Evolutionary conservation across 331 rosid species (phyloP), one percentile per base, ranked within the genome.

Genomic region (Acacia concinna): DNA sequence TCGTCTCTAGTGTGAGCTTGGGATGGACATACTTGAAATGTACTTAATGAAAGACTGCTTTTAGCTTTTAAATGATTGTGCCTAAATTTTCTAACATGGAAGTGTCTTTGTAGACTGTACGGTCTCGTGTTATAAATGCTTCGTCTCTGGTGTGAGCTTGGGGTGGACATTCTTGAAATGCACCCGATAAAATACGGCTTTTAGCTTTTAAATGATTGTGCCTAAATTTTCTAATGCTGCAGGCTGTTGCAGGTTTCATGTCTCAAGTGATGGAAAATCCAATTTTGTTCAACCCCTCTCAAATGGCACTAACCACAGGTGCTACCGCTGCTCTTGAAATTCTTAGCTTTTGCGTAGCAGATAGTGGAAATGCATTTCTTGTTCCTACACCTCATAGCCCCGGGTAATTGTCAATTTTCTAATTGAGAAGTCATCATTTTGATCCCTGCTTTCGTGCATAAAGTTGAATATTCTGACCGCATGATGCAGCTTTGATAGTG

Each of bases 171-270:
- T 49, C 62, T 69, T 14, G 23, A 70, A 59, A 40, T 25, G 5
- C n/a, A 82, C 62, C 70, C 77, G 0, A 14, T 11, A 37, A 52
- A 52, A 52, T 30, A 13, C 31, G 54, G 2, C 47, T 20, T 13
- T 76, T 60, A 25, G 17, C 21, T 28, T 32, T 34, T 7, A 31
- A 57, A 32, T 75, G 76, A 75, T 46, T 25, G 81, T 43, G 46
- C 76, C 18, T 73, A 59, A 46, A 66, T 78, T 84, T 25, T 71
- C 68, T 72, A 56, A 74, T 57, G 78, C 68, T 79, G 79, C 85
- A 95, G 99, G 99, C 91, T 68, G 91, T 93, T 75, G 90, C 98
- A 67, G 89, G 91, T 77, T 95, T 95, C 92, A 95, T 91, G 96
- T 87, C 96, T 82, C 96, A 85, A 79, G 92, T 77, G 69, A 57